Evolutionary conservation across 805 yeast species (phyloP).

Genomic region (Priceomyces fermenticarens): DNA sequence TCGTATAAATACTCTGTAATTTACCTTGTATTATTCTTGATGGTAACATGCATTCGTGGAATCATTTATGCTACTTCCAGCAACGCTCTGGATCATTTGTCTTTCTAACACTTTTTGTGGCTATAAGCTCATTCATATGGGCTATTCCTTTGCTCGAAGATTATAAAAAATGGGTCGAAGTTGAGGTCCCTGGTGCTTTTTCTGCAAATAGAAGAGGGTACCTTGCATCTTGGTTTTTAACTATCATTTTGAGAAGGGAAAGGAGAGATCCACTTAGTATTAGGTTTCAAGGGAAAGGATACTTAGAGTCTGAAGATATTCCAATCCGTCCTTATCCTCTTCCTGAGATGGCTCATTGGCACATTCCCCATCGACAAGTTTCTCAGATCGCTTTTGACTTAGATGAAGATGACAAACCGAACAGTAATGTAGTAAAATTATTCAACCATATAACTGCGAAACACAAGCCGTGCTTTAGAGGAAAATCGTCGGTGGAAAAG

Average conservation of each 20-base stretch:
- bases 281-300: neutral
- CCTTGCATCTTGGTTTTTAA: slow-evolving; percentile 1
- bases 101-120: too few species aligned
- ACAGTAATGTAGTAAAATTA: neutral
- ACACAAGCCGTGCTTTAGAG: neutral
- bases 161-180: slow-evolving; percentile 2
- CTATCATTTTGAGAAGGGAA: neutral
- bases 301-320: neutral
- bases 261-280: slow-evolving; percentile 1
- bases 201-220: slow-evolving; percentile 3
- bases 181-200: slow-evolving; percentile 5
- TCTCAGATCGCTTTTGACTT: slow-evolving; percentile 3
- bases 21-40: too few species aligned
- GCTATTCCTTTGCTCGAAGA: neutral
- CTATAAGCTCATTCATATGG: too few species aligned
- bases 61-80: too few species aligned
- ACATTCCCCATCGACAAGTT: slow-evolving; percentile 6
- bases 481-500: slow-evolving; percentile 2
- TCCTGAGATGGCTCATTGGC: slow-evolving; percentile 5
- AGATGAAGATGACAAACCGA: neutral
- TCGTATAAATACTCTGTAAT: too few species aligned
- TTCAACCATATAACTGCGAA: neutral
- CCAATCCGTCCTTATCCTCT: neutral
- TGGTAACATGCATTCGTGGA: too few species aligned
- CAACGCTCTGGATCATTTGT: too few species aligned